phyloP scores from a whole-genome alignment of 768 basidiomycete species.

The Antrodiella citrinella region DNA sequence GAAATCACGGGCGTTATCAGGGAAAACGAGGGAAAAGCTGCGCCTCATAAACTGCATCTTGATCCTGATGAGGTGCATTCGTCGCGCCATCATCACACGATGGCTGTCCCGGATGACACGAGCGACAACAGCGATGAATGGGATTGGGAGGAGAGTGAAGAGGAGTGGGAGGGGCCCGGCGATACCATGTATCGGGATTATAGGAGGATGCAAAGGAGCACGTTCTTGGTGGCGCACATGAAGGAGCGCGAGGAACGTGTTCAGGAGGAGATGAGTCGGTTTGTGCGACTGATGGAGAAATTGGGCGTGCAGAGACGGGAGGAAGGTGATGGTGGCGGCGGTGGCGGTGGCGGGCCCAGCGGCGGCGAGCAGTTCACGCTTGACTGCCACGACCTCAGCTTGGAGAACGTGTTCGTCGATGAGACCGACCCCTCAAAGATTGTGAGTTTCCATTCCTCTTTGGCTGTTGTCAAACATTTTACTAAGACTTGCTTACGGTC shows the following conservation, averaged over 20 bases:
- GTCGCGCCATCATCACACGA: constrained; percentile 61
- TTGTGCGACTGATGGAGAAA: constrained; percentile 60
- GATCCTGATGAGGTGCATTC: constrained; percentile 71
- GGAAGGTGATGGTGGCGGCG: constrained; percentile 20
- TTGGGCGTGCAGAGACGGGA: constrained; percentile 28
- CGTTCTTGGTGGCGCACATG: constrained; percentile 70
- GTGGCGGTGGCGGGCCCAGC: constrained; percentile 18
- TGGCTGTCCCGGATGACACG: constrained; percentile 62
- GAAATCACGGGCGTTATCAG: constrained; percentile 66
- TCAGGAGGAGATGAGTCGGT: constrained; percentile 62
- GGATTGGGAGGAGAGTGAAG: constrained; percentile 73
- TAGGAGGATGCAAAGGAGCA: constrained; percentile 69
- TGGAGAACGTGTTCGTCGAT: constrained; percentile 83
- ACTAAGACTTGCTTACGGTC: constrained; percentile 7
- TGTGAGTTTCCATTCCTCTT: constrained; percentile 37
- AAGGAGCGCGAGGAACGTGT: constrained; percentile 54
- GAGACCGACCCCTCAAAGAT: constrained; percentile 56
- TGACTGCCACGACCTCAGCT: constrained; percentile 79
- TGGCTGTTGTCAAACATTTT: constrained; percentile 9
- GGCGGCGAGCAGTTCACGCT: constrained; percentile 61
- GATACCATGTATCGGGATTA: constrained; percentile 80
- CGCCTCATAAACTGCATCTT: constrained; percentile 70
- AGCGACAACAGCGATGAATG: constrained; percentile 76
- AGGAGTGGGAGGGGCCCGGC: constrained; percentile 72
- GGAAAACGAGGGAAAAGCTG: constrained; percentile 72